Percentiles rank a stretch among this genome's conserved stretches.
Evolutionary conservation across 257 asterid species (phyloP).

Genomic region (Jacaranda mimosifolia): DNA sequence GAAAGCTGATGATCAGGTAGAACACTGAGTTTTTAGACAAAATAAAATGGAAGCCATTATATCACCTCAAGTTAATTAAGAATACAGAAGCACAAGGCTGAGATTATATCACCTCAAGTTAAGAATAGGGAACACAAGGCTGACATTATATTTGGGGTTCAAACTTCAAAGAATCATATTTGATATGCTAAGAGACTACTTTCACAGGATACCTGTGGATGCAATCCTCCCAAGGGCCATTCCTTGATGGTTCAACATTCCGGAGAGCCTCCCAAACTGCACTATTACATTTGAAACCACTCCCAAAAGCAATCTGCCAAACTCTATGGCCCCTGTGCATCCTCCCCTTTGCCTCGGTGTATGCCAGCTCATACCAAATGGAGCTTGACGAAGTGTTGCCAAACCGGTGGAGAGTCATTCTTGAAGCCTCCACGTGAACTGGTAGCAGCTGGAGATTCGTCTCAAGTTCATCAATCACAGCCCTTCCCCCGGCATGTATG

Average conservation of each 20-base stretch:
- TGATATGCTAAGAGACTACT: constrained; percentile 12
- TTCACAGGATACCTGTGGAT: constrained; percentile 64
- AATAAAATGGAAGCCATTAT: too few relatives aligned
- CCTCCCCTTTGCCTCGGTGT: constrained; percentile 73
- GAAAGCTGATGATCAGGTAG: too few relatives aligned
- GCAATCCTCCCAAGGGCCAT: constrained; percentile 79
- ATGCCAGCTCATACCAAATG: constrained; percentile 81
- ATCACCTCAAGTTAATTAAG: too few relatives aligned
- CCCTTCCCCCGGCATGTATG: constrained; percentile 85
- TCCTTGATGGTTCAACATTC: constrained; percentile 52
- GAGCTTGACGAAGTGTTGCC: constrained; percentile 89
- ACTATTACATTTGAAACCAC: constrained; percentile 80
- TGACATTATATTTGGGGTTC: too few relatives aligned
- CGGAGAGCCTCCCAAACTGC: constrained; percentile 75
- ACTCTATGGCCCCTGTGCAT: constrained; percentile 61
- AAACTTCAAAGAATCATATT: too few relatives aligned
- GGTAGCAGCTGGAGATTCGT: constrained; percentile 68
- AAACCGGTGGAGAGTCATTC: constrained; percentile 76
- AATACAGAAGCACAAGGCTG: too few relatives aligned
- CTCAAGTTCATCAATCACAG: constrained; percentile 82
- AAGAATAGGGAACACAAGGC: too few relatives aligned
- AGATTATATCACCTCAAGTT: too few relatives aligned
- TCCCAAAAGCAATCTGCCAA: constrained; percentile 87
- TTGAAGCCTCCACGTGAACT: constrained; percentile 70
- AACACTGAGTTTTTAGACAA: too few relatives aligned